Base-by-base conservation (phyloP, 306 rosid genomes). In the Vigna unguiculata region DNA sequence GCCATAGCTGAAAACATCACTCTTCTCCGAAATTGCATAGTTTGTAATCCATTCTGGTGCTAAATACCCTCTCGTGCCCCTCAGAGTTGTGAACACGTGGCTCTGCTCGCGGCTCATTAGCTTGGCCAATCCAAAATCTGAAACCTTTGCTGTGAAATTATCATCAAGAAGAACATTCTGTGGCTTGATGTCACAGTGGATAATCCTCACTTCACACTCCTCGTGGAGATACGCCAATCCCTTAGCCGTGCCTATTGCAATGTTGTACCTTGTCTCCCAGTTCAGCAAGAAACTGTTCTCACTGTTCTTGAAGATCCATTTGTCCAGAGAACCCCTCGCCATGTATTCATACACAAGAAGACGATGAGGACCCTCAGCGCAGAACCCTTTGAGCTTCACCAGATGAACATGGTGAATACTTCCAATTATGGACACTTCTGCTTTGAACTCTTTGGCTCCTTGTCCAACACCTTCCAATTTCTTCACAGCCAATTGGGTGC, bases 21-120 rank as follows among this genome's bases (percentile, higher is more conserved):
- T 94, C 82, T 91, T 94, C 86, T 94, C 97, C n/a, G 97, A 91
- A 62, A 94, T 94, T 25, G 98, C 91, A 19, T 92, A 92, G 84
- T 90, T 90, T 9, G 96, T 94, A 48, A 94, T 92, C 98, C 97
- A 92, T 78, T 94, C 97, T 11, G 97, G 97, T 9, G 97, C 98
- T 19, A 94, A 79, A 83, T 94, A 92, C 41, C 98, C 97, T 61
- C 97, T 83, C 10, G 98, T 94, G n/a, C 96, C 97, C 20, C 98
- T 82, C 6, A 94, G 55, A 6, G 96, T 94, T 46, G 98, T 92
- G 71, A 94, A 92, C 13, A 94, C 97, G 80, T 90, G 97, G 69
- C 96, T 94, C 41, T 94, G 96, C 80, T 94, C 93, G 5, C 88
- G 77, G 63, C 87, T 92, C 97, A 90, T 92, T 41, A 94, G 90